Evolutionary conservation across 371 early-diverging fungal genomes (phyloP).

Genomic region (Mortierella sp.): DNA sequence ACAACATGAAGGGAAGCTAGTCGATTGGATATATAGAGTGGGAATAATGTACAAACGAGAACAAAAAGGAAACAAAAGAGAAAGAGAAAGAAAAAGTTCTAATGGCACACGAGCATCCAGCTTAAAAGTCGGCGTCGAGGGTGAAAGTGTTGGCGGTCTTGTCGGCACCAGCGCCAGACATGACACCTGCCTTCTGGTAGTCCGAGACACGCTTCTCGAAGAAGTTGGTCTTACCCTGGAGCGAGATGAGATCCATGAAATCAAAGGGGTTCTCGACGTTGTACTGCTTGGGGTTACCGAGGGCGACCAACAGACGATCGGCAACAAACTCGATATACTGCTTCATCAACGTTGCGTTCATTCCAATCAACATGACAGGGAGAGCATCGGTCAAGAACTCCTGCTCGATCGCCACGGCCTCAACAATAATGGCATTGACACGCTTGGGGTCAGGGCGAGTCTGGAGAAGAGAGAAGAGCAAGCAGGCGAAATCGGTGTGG

Average conservation of each 20-base stretch:
- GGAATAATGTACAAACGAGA: background rate
- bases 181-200: conserved; percentile 98
- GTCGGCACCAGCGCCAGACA: conserved; percentile 65
- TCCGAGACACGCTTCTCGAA: conserved; percentile 99
- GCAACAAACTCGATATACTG: conserved; percentile 99
- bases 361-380: conserved; percentile 98
- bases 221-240: conserved; percentile 99
- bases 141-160: conserved; percentile 76
- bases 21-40: background rate
- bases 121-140: conserved; percentile 87
- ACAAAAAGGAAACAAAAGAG: background rate
- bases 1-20: background rate
- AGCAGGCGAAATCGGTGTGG: conserved; percentile 99
- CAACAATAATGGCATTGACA: conserved; percentile 87
- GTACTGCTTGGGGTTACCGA: conserved; percentile 93
- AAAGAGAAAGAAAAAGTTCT: background rate
- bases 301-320: conserved; percentile 94
- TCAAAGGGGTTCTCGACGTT: conserved; percentile 98
- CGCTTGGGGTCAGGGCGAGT: conserved; percentile 83
- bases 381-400: conserved; percentile 97
- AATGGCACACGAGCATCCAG: background rate
- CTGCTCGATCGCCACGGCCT: conserved; percentile 98
- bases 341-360: conserved; percentile 98
- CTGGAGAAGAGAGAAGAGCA: conserved; percentile 90
- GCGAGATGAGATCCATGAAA: conserved; percentile 99